Conservation (phyloP, 2,329 filamentous ascomycete species). For the Nemania diffusa region DNA sequence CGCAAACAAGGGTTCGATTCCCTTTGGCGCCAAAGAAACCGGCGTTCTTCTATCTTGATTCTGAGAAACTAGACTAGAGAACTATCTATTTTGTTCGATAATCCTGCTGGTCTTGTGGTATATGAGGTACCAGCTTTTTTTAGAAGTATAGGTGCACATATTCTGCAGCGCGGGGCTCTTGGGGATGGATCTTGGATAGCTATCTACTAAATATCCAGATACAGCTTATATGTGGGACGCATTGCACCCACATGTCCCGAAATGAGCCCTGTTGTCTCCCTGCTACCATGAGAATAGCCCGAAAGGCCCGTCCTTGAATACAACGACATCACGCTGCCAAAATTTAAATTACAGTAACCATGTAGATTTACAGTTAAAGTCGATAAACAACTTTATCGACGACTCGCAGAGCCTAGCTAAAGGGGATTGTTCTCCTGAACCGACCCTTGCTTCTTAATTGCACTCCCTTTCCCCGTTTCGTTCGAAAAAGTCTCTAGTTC, state of each 20-base stretch:
- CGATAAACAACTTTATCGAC: not conserved
- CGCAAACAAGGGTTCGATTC: slow-evolving; percentile 20
- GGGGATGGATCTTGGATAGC: not conserved
- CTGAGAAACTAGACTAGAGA: too few relatives aligned
- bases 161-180: not conserved
- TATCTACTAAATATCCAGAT: not conserved
- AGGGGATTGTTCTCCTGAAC: too few relatives aligned
- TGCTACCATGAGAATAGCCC: not conserved
- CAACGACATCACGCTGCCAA: not conserved
- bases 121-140: too few relatives aligned
- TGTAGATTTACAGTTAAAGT: slow-evolving; percentile 4
- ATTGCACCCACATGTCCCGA: not conserved
- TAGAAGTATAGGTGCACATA: not conserved
- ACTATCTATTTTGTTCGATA: too few relatives aligned
- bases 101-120: too few relatives aligned
- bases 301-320: not conserved
- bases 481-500: not conserved
- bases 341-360: not conserved
- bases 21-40: not conserved
- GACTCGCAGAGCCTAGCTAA: not conserved
- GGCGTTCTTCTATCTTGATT: too few relatives aligned
- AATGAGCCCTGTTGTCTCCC: not conserved
- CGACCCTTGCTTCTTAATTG: not conserved
- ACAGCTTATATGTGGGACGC: too few relatives aligned
- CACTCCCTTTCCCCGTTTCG: not conserved